Evolutionary conservation across 768 basidiomycete species (phyloP).

Genomic region (Agaricus sinodeliciosus): DNA sequence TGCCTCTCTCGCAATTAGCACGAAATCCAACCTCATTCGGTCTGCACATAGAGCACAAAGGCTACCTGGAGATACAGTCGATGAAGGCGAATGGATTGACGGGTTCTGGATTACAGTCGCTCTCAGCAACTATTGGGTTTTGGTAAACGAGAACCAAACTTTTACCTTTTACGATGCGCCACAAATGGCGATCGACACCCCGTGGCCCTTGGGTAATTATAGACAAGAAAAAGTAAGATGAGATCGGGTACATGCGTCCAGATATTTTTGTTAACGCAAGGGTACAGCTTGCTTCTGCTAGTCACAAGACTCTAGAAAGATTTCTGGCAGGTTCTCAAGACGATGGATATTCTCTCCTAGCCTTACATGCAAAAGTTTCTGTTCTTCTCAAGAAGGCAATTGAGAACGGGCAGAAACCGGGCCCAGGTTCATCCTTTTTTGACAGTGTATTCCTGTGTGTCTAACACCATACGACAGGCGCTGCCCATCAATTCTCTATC

Average conservation of each 20-base stretch:
- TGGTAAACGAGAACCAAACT: conserved; percentile 35
- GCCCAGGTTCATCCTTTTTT: background rate
- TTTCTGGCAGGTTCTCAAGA: conserved; percentile 21
- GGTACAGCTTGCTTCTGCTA: conserved; percentile 10
- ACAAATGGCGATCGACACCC: conserved; percentile 24
- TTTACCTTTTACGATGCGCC: conserved; percentile 34
- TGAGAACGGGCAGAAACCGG: conserved; percentile 1
- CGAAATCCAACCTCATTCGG: conserved; percentile 29
- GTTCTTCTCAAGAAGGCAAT: conserved; percentile 17
- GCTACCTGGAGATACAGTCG: conserved; percentile 12
- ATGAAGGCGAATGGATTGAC: conserved; percentile 26
- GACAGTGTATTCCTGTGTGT: background rate
- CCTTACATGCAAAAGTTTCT: conserved; percentile 23
- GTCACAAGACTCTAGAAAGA: conserved; percentile 19
- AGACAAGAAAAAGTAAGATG: conserved; percentile 14
- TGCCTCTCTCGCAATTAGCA: conserved; percentile 30
- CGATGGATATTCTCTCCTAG: conserved; percentile 19
- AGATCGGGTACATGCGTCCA: background rate
- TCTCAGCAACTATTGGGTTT: conserved; percentile 41
- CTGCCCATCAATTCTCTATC: conserved; percentile 1
- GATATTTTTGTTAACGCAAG: conserved; percentile 9
- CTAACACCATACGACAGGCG: conserved; percentile 6
- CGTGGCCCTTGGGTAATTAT: conserved; percentile 26
- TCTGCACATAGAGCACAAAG: conserved; percentile 3
- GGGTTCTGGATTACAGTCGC: conserved; percentile 29